These are phyloP conservation scores for Fusarium brevicatenulatum DNA, from an alignment of 2,329 filamentous ascomycete species.

Conservation along the genomic window DNA sequence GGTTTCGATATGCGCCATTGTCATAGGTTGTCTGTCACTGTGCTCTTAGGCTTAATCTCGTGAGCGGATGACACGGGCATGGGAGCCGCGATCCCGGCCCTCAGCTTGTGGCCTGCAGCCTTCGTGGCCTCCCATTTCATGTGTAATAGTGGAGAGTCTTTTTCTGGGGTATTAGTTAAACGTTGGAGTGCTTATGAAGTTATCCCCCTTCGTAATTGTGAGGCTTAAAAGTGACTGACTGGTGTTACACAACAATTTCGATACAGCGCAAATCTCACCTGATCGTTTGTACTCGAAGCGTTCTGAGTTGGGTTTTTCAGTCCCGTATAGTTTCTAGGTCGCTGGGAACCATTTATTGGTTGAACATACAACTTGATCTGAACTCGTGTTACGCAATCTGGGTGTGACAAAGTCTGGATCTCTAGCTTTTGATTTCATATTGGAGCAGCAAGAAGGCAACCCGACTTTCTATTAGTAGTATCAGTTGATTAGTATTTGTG, in stretches of 20 bases:
- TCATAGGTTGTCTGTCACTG: conserved; percentile 29
- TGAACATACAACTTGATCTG: neutral
- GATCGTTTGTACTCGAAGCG: neutral
- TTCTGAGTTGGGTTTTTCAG: neutral
- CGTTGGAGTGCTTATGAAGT: neutral
- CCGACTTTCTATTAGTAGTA: neutral
- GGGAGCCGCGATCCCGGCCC: conserved; percentile 9
- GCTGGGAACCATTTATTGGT: neutral
- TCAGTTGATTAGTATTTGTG: neutral
- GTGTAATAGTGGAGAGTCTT: conserved; percentile 15
- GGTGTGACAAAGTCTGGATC: neutral
- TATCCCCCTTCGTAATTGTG: neutral
- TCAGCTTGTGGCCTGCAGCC: neutral
- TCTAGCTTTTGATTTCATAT: neutral
- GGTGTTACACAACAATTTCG: neutral
- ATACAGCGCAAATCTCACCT: neutral
- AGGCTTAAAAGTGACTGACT: neutral
- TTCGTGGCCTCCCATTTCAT: neutral
- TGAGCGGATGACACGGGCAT: conserved; percentile 31
- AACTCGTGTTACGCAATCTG: neutral
- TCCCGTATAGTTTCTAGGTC: neutral
- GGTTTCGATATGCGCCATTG: conserved; percentile 18
- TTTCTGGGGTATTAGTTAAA: conserved; percentile 19
- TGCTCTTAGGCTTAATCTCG: conserved; percentile 20
- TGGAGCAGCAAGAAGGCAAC: neutral